These are phyloP conservation scores for Penicillium cosmopolitanum DNA, from an alignment of 495 filamentous ascomycete species.

Conservation along the genomic window DNA sequence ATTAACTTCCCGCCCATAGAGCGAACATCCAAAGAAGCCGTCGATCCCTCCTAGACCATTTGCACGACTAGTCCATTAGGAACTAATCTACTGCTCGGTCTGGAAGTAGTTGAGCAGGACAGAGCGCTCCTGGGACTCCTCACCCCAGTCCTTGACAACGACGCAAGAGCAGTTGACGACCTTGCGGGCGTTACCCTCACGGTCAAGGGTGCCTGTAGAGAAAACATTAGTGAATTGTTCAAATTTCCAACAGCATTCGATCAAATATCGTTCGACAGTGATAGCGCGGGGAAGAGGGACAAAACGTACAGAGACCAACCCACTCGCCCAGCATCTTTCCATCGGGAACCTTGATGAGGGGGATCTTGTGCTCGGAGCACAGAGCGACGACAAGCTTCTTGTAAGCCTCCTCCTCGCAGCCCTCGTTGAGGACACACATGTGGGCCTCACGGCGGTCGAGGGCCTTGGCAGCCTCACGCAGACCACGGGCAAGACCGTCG, in stretches of 20 bases:
- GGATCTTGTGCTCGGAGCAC: slow-evolving; percentile 98
- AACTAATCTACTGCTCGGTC: slow-evolving; percentile 68
- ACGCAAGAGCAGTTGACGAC: slow-evolving; percentile 99
- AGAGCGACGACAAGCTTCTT: slow-evolving; percentile 99
- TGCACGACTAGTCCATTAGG: slow-evolving; percentile 16
- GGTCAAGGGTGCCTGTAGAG: slow-evolving; percentile 85
- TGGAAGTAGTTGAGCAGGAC: slow-evolving; percentile 99
- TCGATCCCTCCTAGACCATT: slow-evolving; percentile 16
- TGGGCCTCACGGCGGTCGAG: slow-evolving; percentile 97
- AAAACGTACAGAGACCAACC: slow-evolving; percentile 94
- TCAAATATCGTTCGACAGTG: too few relatives aligned
- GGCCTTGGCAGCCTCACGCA: slow-evolving; percentile 96
- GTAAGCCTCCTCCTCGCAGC: slow-evolving; percentile 99
- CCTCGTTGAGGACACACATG: slow-evolving; percentile 99
- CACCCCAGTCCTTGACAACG: slow-evolving; percentile 98
- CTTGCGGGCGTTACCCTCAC: slow-evolving; percentile 98
- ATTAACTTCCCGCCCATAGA: slow-evolving; percentile 6
- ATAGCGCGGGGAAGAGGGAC: not conserved
- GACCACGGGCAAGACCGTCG: slow-evolving; percentile 97
- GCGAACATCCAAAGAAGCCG: slow-evolving; percentile 2
- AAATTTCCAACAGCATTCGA: not conserved
- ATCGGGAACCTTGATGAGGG: slow-evolving; percentile 98
- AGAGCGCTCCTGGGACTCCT: slow-evolving; percentile 96
- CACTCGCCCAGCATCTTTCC: slow-evolving; percentile 99
- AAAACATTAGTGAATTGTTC: slow-evolving; percentile 20